Base-by-base conservation (phyloP, 1,284 basidiomycete species). In the Grifola frondosa region DNA sequence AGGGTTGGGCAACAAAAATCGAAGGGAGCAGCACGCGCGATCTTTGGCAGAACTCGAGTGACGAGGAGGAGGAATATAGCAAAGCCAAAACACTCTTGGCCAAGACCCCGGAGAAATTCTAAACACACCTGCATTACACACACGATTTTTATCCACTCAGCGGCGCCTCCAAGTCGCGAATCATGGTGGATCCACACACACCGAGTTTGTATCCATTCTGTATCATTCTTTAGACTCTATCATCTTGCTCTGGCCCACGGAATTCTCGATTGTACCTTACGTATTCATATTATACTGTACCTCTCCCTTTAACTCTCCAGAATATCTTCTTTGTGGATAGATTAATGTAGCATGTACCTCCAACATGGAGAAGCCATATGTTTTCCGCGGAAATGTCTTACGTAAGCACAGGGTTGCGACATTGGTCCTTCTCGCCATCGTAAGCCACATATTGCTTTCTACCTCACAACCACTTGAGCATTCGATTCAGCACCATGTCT, bases 21-120 rank as follows among this genome's bases (percentile, higher is more conserved):
- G 48, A 58, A 35, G 53, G 50, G 36, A 48, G 37, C 26, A 46
- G 45, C 12, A 58, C 52, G 19, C 46, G 52, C 20, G 79, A 80
- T 57, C 58, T 81, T 50, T 88, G 85, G 86, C 70, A 73, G 50
- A 81, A 89, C 56, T 85, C 82, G 55, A 81, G 81, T 54, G 81
- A 83, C 43, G 86, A 87, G 53, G 83, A 87, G 56, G 78, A 75
- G 47, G 78, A 74, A 60, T 88, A 88, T 63, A 57, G 66, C 39
- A 69, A 58, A 16, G 85, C 85, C 41, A 75, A 71, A 64, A 66
- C 56, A 46, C 49, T 83, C 61, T 65, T 88, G 52, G 67, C 58
- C 32, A 64, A 64, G 48, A 61, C 70, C 23, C 68, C 70, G 41
- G 68, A 64, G 61, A 70, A 69, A 57, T 38, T 37, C 16, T 41